Percentiles rank a stretch among this genome's conserved stretches.
phyloP scores from a whole-genome alignment of 2,329 filamentous ascomycete genomes.

The Zalaria sp. region DNA sequence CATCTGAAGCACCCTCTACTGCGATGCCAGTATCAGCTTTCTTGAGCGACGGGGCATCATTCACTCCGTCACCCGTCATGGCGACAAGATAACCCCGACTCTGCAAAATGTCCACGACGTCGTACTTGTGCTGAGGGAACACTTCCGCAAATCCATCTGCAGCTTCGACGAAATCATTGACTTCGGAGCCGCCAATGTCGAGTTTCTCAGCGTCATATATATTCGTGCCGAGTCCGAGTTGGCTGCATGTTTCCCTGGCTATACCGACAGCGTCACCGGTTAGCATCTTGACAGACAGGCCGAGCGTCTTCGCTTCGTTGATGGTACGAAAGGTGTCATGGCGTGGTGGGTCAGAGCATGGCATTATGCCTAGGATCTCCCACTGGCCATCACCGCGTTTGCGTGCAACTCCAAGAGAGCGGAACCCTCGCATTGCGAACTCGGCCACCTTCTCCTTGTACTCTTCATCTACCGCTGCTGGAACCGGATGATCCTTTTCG shows the following conservation, averaged over 20 bases:
- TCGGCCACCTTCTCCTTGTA: slow-evolving; percentile 91
- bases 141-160: slow-evolving; percentile 30
- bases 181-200: slow-evolving; percentile 25
- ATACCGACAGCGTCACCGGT: slow-evolving; percentile 33
- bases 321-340: slow-evolving; percentile 22
- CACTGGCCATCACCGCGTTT: slow-evolving; percentile 69
- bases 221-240: slow-evolving; percentile 36
- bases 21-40: slow-evolving; percentile 30
- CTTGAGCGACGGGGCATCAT: slow-evolving; percentile 30
- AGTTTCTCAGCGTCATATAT: slow-evolving; percentile 24
- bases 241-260: slow-evolving; percentile 29
- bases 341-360: slow-evolving; percentile 36
- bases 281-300: slow-evolving; percentile 35
- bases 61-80: slow-evolving; percentile 32
- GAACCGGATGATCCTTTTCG: slow-evolving; percentile 50
- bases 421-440: slow-evolving; percentile 85
- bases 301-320: slow-evolving; percentile 27
- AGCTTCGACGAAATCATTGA: slow-evolving; percentile 31
- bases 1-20: slow-evolving; percentile 70
- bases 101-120: slow-evolving; percentile 31
- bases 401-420: slow-evolving; percentile 83
- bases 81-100: slow-evolving; percentile 25
- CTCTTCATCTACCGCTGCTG: slow-evolving; percentile 53
- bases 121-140: slow-evolving; percentile 32
- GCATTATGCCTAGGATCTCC: slow-evolving; percentile 93